phyloP scores from a whole-genome alignment of 2,329 filamentous ascomycete genomes.

The Fusarium heterosporum region DNA sequence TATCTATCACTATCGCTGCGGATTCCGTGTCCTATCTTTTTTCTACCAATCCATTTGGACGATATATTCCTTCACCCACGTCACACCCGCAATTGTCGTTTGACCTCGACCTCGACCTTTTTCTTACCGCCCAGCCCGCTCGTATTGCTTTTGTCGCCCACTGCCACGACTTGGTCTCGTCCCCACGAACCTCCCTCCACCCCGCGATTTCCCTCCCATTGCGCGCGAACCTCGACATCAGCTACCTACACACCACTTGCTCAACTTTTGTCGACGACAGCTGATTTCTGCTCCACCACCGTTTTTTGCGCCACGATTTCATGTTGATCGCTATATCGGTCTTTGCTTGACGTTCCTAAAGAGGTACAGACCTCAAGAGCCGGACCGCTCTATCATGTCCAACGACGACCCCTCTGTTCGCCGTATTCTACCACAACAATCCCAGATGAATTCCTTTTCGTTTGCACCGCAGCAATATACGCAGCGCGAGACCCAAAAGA shows the following conservation, averaged over 20 bases:
- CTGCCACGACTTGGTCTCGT: constrained; percentile 21
- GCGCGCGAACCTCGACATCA: constrained; percentile 25
- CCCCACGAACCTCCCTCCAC: constrained; percentile 39
- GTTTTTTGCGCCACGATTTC: constrained; percentile 44
- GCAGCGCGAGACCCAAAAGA: constrained; percentile 82
- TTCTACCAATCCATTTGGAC: constrained; percentile 6
- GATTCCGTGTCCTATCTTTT: constrained; percentile 19
- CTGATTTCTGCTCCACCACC: constrained; percentile 14
- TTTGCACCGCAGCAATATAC: constrained; percentile 73
- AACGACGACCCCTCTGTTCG: constrained; percentile 69
- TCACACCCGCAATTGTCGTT: constrained; percentile 13
- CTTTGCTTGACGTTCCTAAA: constrained; percentile 39
- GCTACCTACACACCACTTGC: constrained; percentile 9
- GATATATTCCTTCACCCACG: constrained; percentile 7
- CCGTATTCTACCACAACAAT: constrained; percentile 73
- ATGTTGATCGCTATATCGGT: constrained; percentile 45
- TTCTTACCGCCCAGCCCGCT: constrained; percentile 18
- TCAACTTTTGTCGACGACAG: constrained; percentile 19
- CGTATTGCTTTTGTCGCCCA: constrained; percentile 40
- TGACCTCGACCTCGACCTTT: constrained; percentile 3
- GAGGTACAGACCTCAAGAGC: constrained; percentile 44
- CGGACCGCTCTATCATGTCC: constrained; percentile 62
- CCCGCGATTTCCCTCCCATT: constrained; percentile 36
- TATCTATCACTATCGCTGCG: constrained; percentile 16
- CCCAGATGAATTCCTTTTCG: constrained; percentile 75